Base-by-base conservation (phyloP, 2,329 filamentous ascomycete genomes). In the Diaporthe caulivora region DNA sequence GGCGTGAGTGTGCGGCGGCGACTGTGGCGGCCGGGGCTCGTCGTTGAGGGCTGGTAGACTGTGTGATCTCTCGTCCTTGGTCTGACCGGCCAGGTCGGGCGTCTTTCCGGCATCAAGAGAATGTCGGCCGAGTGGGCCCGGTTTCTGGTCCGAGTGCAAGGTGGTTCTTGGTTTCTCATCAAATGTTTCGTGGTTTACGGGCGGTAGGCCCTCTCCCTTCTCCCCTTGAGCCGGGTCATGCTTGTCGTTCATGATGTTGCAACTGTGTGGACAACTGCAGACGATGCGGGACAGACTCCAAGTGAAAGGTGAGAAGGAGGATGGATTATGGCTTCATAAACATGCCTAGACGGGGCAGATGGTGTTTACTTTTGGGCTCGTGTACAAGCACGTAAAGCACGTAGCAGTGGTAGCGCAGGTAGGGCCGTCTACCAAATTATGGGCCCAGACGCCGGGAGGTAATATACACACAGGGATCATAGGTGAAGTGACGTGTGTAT, bases 1-100 rank as follows among this genome's bases (percentile, higher is more conserved):
- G 26, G 71, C 73, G 40, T 73, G 71, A 13, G 64, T 44, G 21
- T 71, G 71, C 13, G 60, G 73, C 64, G 71, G 65, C 54, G 64
- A 62, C 29, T 71, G 71, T 31, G 71, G 71, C 3, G 44, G 40
- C 17, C 37, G 58, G 54, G 49, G n/a, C 1, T 69, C 31, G 34
- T 68, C 58, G 29, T 73, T 57, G 37, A 71, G 37, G 10, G 26
- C 47, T 13, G 73, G 71, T 49, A 75, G n/a, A 34, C 71, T 75
- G 24, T 71, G 29, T 11, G 71, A 71, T 47, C 73, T 69, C 31
- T 71, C 67, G 13, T 24, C 49, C 3, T 24, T 31, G 13, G 29
- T 65, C 9, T 62, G 55, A 21, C 37, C 42, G 15, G 69, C 21
- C 17, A 42, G 24, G 17, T 49, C 51, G 18, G 60, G 44, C 18